phyloP scores from a whole-genome alignment of 192 early-diverging fungal species.

The Coemansia asiatica region DNA sequence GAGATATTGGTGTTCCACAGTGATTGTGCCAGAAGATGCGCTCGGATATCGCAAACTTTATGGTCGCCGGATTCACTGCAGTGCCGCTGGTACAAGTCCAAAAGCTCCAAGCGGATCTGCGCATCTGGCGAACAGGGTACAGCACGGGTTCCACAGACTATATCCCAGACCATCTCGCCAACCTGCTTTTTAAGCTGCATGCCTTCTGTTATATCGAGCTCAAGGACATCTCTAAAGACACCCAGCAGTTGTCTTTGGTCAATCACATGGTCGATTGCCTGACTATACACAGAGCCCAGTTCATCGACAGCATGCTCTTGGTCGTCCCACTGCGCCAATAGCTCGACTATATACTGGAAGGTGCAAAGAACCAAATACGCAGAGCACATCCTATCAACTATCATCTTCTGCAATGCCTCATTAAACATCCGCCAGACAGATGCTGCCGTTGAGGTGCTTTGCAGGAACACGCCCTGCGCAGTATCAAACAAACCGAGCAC shows the following conservation, averaged over 20 bases:
- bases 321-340: background rate
- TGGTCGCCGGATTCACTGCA: no score
- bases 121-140: background rate
- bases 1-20: no score
- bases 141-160: slow-evolving; percentile 1
- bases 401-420: background rate
- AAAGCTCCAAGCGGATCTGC: slow-evolving; percentile 2
- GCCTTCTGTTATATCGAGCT: background rate
- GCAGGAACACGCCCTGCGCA: background rate
- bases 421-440: background rate
- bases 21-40: no score
- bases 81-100: slow-evolving; percentile 2
- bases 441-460: background rate
- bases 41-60: no score
- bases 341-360: background rate
- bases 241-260: background rate
- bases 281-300: background rate
- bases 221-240: background rate
- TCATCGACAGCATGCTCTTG: background rate
- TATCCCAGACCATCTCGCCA: background rate
- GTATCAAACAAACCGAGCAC: background rate
- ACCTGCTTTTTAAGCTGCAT: background rate
- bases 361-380: background rate
- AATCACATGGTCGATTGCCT: background rate
- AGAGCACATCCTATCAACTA: background rate